Percentiles rank a stretch among this genome's conserved stretches.
phyloP scores from a whole-genome alignment of 331 rosid species.

The Malus hybrid region DNA sequence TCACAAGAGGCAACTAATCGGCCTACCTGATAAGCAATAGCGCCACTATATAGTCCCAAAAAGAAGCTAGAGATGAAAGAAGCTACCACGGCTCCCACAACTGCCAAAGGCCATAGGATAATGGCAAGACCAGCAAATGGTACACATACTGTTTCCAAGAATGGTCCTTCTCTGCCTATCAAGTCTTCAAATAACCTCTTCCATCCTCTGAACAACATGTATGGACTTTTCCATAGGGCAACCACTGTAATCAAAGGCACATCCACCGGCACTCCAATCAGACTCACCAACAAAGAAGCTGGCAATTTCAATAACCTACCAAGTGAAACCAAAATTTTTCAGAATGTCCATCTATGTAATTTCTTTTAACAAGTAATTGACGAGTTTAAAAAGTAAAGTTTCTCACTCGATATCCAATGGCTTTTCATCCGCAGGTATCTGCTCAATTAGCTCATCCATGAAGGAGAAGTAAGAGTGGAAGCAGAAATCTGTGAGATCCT shows the following conservation, averaged over 20 bases:
- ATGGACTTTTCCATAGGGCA: conserved; percentile 75
- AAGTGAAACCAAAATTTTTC: not conserved
- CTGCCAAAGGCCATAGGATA: conserved; percentile 77
- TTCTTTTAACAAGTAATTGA: not conserved
- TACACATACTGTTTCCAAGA: conserved; percentile 67
- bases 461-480: conserved; percentile 80
- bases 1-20: not conserved
- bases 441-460: conserved; percentile 70
- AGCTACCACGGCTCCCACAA: conserved; percentile 43
- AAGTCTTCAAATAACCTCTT: conserved; percentile 77
- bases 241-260: conserved; percentile 39
- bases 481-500: conserved; percentile 64
- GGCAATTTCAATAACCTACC: conserved; percentile 51
- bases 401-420: conserved; percentile 49
- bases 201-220: conserved; percentile 73
- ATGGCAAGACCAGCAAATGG: conserved; percentile 84
- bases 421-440: conserved; percentile 44
- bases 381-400: not conserved
- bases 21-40: conserved; percentile 67
- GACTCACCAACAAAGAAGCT: conserved; percentile 50
- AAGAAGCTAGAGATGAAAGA: conserved; percentile 46
- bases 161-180: conserved; percentile 80
- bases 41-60: conserved; percentile 56
- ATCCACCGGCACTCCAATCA: conserved; percentile 47
- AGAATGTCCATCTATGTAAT: not conserved